Conservation (phyloP, 2,329 filamentous ascomycete genomes). For the Ambrosiella cleistominuta region DNA sequence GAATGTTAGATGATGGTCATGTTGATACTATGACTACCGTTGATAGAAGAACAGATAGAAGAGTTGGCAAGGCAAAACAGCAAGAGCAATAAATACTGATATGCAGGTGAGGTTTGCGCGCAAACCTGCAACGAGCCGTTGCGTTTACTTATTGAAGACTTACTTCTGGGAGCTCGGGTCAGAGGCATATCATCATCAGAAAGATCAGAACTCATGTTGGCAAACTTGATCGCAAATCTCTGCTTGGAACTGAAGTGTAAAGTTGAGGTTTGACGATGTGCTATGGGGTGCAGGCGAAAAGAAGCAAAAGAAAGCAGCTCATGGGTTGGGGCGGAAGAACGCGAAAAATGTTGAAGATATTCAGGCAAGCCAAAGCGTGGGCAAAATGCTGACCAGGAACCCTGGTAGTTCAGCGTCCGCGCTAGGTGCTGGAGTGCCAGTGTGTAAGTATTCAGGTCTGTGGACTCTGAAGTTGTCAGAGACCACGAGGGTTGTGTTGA, state of each 20-base stretch:
- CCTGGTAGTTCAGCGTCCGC: neutral
- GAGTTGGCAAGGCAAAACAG: constrained; percentile 8
- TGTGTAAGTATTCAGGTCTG: neutral
- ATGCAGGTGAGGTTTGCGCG: constrained; percentile 2
- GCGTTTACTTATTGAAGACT: constrained; percentile 23
- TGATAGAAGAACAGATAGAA: neutral
- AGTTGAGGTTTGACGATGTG: neutral
- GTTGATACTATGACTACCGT: neutral
- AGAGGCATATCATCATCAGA: constrained; percentile 77
- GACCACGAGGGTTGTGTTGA: neutral
- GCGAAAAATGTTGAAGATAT: constrained; percentile 11
- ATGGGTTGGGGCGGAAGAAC: constrained; percentile 20
- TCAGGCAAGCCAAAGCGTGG: constrained; percentile 2
- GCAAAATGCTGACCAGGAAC: constrained; percentile 3
- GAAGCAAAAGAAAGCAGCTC: constrained; percentile 20
- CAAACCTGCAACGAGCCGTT: constrained; percentile 13
- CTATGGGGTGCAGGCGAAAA: constrained; percentile 16
- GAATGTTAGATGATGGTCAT: neutral
- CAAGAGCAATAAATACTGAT: neutral
- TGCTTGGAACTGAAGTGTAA: neutral
- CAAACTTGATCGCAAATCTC: constrained; percentile 3
- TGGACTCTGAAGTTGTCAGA: neutral
- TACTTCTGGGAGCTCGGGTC: constrained; percentile 38
- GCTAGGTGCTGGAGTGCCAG: constrained; percentile 1
- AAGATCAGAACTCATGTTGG: constrained; percentile 15